A percentile compares a stretch with the other conserved stretches of the same genome.
Conservation (phyloP, 495 filamentous ascomycete genomes). For the Talaromyces adpressus region DNA sequence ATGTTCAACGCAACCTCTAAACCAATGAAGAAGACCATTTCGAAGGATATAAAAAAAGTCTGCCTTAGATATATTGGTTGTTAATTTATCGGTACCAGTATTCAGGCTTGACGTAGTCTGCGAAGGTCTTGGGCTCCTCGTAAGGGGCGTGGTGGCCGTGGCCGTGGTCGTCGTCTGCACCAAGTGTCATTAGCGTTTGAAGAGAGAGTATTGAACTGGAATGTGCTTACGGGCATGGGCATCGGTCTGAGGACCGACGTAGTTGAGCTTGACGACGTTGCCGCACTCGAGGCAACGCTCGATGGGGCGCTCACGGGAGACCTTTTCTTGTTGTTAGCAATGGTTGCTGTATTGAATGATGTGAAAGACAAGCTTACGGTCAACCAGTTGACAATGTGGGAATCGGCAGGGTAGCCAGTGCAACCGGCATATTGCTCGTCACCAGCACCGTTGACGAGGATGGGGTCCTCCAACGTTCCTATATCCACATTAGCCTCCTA, state of each 20-base stretch:
- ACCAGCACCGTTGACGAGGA: conserved; percentile 80
- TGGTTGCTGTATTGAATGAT: not conserved
- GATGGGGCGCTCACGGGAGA: conserved; percentile 81
- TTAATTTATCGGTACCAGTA: conserved; percentile 66
- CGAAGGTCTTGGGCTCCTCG: conserved; percentile 85
- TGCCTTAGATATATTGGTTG: not conserved
- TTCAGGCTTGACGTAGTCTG: conserved; percentile 85
- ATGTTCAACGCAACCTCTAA: conserved; percentile 1
- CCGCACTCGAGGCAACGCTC: conserved; percentile 96
- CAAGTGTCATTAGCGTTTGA: too few relatives aligned
- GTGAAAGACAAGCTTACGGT: conserved; percentile 50
- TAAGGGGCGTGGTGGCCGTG: conserved; percentile 49
- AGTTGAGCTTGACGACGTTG: conserved; percentile 92
- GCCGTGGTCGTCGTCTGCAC: conserved; percentile 41
- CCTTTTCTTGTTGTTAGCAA: conserved; percentile 35
- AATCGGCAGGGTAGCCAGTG: conserved; percentile 89
- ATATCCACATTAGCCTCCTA: conserved; percentile 11
- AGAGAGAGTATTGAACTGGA: too few relatives aligned
- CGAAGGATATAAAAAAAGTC: not conserved
- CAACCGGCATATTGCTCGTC: conserved; percentile 96
- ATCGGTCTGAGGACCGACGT: conserved; percentile 75
- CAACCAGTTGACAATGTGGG: conserved; percentile 84
- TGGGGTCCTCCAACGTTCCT: conserved; percentile 89
- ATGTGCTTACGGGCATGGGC: conserved; percentile 42
- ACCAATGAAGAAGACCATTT: not conserved